Conservation (phyloP, 495 filamentous ascomycete species). For the Lophiostoma macrostomum region DNA sequence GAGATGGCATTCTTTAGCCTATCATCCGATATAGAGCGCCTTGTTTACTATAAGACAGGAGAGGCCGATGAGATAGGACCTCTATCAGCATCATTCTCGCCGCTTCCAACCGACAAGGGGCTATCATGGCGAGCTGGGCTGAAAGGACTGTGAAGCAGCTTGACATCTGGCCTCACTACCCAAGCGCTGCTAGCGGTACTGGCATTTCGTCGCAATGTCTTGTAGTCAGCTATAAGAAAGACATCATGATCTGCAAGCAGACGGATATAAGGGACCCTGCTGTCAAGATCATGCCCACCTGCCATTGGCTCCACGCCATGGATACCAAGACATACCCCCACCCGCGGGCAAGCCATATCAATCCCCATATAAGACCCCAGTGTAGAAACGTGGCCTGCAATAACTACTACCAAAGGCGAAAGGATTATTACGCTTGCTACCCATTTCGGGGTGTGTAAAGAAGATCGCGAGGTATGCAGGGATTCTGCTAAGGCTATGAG, state of each 20-base stretch:
- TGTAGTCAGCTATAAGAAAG: constrained; percentile 20
- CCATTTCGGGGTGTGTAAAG: too few relatives aligned
- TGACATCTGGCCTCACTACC: constrained; percentile 10
- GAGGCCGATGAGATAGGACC: constrained; percentile 9
- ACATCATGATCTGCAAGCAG: constrained; percentile 11
- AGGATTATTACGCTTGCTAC: constrained; percentile 5
- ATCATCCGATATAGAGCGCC: constrained; percentile 7
- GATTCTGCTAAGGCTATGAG: too few relatives aligned
- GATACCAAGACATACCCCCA: constrained; percentile 14
- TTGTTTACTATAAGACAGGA: constrained; percentile 16
- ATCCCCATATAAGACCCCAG: constrained; percentile 15
- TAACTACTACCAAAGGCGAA: constrained; percentile 19
- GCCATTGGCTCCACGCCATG: constrained; percentile 18
- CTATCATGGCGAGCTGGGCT: background rate
- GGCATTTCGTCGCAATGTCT: constrained; percentile 1
- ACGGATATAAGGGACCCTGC: constrained; percentile 10
- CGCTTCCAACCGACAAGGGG: constrained; percentile 2
- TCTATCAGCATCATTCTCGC: constrained; percentile 8
- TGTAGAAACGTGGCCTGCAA: constrained; percentile 7
- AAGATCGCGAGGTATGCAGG: too few relatives aligned
- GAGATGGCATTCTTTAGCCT: constrained; percentile 18
- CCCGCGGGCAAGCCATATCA: constrained; percentile 14
- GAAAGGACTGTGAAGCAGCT: constrained; percentile 12
- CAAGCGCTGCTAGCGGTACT: background rate
- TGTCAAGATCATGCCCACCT: constrained; percentile 13